A percentile compares a stretch with the other conserved stretches of the same genome.
These are phyloP conservation scores for Venturia effusa DNA, from an alignment of 2,329 filamentous ascomycete species.

Conservation along the genomic window DNA sequence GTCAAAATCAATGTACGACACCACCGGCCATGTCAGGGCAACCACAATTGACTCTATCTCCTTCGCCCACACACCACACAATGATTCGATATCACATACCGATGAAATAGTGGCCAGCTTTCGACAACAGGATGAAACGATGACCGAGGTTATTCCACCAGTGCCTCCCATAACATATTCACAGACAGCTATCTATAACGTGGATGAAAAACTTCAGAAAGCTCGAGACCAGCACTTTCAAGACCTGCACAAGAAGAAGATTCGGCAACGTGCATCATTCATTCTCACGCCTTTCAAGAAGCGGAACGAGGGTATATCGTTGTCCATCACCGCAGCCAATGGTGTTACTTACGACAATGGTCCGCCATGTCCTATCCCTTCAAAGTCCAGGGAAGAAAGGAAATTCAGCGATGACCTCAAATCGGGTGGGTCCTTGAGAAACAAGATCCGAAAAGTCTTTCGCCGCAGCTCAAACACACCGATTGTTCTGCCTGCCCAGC, in stretches of 20 bases:
- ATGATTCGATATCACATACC: not conserved
- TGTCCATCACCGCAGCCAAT: not conserved
- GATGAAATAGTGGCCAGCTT: slow-evolving; percentile 3
- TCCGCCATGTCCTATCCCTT: slow-evolving; percentile 2
- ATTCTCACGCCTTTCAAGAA: slow-evolving; percentile 35
- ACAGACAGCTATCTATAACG: slow-evolving; percentile 17
- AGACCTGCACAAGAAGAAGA: slow-evolving; percentile 28
- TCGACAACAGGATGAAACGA: not conserved
- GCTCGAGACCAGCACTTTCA: slow-evolving; percentile 31
- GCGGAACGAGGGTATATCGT: slow-evolving; percentile 26
- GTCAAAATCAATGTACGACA: slow-evolving; percentile 9
- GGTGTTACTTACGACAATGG: slow-evolving; percentile 15
- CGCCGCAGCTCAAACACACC: slow-evolving; percentile 25
- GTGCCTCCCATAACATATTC: not conserved
- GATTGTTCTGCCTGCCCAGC: slow-evolving; percentile 38
- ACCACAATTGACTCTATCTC: slow-evolving; percentile 8
- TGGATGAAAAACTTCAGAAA: slow-evolving; percentile 20
- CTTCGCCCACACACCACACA: slow-evolving; percentile 2
- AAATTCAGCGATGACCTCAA: slow-evolving; percentile 12
- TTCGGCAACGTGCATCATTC: slow-evolving; percentile 33
- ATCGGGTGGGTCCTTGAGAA: slow-evolving; percentile 40
- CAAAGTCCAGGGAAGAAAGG: not conserved
- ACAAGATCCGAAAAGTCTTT: slow-evolving; percentile 50
- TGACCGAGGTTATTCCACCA: not conserved
- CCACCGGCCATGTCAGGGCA: not conserved